These are phyloP conservation scores for Cerrena zonata DNA, from an alignment of 1,284 basidiomycete genomes.

Conservation along the genomic window DNA sequence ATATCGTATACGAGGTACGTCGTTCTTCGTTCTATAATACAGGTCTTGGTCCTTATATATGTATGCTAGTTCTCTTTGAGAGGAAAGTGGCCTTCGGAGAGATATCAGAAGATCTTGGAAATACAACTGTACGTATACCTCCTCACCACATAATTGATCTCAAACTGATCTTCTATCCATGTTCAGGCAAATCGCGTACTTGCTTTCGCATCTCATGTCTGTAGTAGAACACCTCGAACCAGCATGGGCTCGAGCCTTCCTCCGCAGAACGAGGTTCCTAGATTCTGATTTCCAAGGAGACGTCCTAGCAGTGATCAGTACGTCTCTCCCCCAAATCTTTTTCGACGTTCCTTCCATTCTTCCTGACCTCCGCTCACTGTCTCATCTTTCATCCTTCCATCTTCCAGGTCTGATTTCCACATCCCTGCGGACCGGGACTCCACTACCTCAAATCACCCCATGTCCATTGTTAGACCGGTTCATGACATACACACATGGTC, in stretches of 20 bases:
- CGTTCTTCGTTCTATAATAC: not conserved
- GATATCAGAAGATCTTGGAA: constrained; percentile 62
- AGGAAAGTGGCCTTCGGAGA: constrained; percentile 62
- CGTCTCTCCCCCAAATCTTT: constrained; percentile 18
- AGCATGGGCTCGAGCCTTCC: constrained; percentile 70
- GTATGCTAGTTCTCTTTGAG: constrained; percentile 53
- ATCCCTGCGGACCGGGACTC: constrained; percentile 67
- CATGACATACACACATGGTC: constrained; percentile 52
- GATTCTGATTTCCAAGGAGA: constrained; percentile 83
- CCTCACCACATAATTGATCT: constrained; percentile 21
- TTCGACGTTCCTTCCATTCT: too few species aligned
- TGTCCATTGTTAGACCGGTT: constrained; percentile 78
- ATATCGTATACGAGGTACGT: constrained; percentile 63
- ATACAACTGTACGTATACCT: constrained; percentile 58
- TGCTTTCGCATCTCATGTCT: constrained; percentile 60
- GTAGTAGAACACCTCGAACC: constrained; percentile 62
- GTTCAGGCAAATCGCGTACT: constrained; percentile 52
- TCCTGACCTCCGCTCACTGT: not conserved
- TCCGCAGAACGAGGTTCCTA: constrained; percentile 68
- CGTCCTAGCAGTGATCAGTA: constrained; percentile 73
- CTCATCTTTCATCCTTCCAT: constrained; percentile 1
- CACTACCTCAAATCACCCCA: constrained; percentile 82
- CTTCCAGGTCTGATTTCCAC: constrained; percentile 60
- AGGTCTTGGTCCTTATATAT: not conserved
- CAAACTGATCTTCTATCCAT: not conserved